phyloP scores from a whole-genome alignment of 2,329 filamentous ascomycete species.

The Pseudovirgaria hyperparasitica region DNA sequence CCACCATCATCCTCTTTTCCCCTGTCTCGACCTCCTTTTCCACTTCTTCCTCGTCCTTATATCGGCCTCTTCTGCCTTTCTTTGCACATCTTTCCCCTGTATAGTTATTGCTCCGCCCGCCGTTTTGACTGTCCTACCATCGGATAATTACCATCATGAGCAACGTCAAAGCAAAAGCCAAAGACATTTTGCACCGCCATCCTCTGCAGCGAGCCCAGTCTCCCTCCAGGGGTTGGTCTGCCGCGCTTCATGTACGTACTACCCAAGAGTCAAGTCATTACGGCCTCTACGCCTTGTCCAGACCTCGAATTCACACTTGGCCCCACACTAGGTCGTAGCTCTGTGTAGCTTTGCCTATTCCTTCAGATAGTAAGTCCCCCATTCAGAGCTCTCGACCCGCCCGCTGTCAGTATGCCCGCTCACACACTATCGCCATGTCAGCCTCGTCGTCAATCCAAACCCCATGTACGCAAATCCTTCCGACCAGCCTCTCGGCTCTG shows the following conservation, averaged over 20 bases:
- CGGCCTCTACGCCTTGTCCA: background rate
- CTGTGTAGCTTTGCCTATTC: slow-evolving; percentile 32
- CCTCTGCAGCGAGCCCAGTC: slow-evolving; percentile 53
- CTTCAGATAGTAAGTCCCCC: slow-evolving; percentile 24
- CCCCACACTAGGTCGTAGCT: slow-evolving; percentile 19
- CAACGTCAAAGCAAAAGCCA: too few relatives aligned
- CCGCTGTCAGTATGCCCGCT: background rate
- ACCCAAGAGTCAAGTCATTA: background rate
- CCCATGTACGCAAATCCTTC: slow-evolving; percentile 15
- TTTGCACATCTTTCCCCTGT: too few relatives aligned
- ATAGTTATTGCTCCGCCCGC: too few relatives aligned
- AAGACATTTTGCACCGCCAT: too few relatives aligned
- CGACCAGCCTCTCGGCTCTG: slow-evolving; percentile 9
- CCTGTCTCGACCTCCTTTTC: too few relatives aligned
- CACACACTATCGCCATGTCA: slow-evolving; percentile 1
- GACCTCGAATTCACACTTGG: slow-evolving; percentile 1
- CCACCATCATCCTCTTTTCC: too few relatives aligned
- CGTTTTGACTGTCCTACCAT: too few relatives aligned
- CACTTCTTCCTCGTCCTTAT: too few relatives aligned
- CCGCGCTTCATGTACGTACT: slow-evolving; percentile 42
- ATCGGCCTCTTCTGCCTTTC: too few relatives aligned
- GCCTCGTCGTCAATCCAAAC: slow-evolving; percentile 22
- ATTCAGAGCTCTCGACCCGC: too few relatives aligned
- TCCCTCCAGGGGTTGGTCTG: slow-evolving; percentile 51
- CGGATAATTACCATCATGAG: too few relatives aligned